Evolutionary conservation across 371 early-diverging fungal species (phyloP).

Genomic region (Syncephalastrum racemosum): DNA sequence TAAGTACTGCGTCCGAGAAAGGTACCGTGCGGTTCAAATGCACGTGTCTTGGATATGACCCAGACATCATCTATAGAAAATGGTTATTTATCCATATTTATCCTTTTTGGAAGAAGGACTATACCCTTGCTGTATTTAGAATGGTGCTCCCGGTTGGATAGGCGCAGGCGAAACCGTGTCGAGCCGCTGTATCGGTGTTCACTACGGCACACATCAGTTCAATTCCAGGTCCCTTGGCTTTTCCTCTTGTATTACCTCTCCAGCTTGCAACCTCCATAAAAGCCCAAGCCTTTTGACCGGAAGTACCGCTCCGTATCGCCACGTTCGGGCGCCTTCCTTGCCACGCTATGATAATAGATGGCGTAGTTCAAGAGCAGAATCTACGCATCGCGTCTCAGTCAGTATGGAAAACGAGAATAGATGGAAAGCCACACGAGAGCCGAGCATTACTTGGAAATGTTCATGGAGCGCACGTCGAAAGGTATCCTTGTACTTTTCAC

Average conservation of each 20-base stretch:
- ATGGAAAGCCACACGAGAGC: too few species aligned
- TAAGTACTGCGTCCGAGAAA: constrained; percentile 58
- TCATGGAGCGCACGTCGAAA: constrained; percentile 54
- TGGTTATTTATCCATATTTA: not conserved
- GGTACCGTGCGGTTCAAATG: constrained; percentile 49
- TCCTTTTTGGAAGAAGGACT: not conserved
- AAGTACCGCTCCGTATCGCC: constrained; percentile 29
- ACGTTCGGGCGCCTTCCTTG: constrained; percentile 3
- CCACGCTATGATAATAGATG: constrained; percentile 22
- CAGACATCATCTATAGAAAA: constrained; percentile 62
- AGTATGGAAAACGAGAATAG: not conserved
- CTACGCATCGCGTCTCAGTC: constrained; percentile 10
- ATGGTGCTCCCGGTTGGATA: constrained; percentile 48
- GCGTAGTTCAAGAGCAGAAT: constrained; percentile 37
- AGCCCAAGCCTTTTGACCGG: constrained; percentile 38
- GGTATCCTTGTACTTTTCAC: constrained; percentile 43
- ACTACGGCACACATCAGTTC: not conserved
- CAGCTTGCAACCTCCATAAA: constrained; percentile 31
- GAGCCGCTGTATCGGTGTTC: constrained; percentile 5
- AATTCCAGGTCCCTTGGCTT: too few species aligned
- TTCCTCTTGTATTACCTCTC: constrained; percentile 14
- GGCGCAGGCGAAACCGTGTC: constrained; percentile 21
- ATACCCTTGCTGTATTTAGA: constrained; percentile 51
- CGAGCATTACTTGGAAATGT: constrained; percentile 48
- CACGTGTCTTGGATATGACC: constrained; percentile 52